phyloP scores from a whole-genome alignment of 2,329 filamentous ascomycete genomes.

The Cladosporium halotolerans region DNA sequence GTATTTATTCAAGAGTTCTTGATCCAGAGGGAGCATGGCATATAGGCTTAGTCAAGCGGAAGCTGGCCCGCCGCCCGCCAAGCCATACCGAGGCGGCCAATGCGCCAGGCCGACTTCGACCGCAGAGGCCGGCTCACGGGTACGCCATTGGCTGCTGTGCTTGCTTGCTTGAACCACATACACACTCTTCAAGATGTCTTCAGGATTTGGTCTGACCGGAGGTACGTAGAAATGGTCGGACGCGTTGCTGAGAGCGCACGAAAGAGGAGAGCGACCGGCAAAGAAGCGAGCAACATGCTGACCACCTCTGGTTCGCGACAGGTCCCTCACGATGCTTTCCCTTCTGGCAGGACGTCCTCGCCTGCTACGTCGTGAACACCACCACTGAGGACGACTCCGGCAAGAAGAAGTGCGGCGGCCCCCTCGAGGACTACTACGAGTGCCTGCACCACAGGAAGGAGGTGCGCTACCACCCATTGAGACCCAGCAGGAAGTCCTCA shows the following conservation, averaged over 20 bases:
- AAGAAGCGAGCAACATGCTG: background rate
- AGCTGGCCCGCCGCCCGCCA: background rate
- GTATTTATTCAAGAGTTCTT: background rate
- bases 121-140: background rate
- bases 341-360: conserved; percentile 98
- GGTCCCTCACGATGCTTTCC: conserved; percentile 83
- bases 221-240: conserved; percentile 49
- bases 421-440: conserved; percentile 96
- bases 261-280: background rate
- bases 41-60: background rate
- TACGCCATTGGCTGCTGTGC: conserved; percentile 4
- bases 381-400: conserved; percentile 68
- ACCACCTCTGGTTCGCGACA: conserved; percentile 28
- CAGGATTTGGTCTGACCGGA: conserved; percentile 74
- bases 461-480: conserved; percentile 49
- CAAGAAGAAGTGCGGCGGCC: conserved; percentile 79
- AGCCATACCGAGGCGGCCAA: background rate
- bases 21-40: background rate
- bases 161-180: conserved; percentile 5
- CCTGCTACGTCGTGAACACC: conserved; percentile 96
- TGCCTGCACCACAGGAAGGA: conserved; percentile 99
- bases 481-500: background rate
- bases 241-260: too few relatives aligned
- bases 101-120: conserved; percentile 1
- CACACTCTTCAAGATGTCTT: conserved; percentile 55